Evolutionary conservation across 129 eudicot species (phyloP).

Genomic region (Arctium lappa): DNA sequence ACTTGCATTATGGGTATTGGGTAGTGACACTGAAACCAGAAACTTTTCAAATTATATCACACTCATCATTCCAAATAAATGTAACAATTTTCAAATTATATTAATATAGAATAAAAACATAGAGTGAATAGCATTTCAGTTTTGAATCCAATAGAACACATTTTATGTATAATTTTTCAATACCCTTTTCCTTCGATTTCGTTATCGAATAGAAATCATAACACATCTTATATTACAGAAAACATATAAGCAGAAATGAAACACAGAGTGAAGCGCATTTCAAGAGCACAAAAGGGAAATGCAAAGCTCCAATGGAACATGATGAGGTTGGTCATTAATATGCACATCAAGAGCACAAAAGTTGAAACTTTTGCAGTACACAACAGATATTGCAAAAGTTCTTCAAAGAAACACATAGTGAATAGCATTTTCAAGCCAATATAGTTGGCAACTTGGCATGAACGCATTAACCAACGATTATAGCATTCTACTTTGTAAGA

Average conservation of each 20-base stretch:
- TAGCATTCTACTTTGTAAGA: background rate
- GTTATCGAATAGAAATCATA: background rate
- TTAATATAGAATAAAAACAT: too few species aligned
- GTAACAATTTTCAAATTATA: background rate
- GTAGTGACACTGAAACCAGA: slow-evolving; percentile 15
- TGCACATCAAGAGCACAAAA: background rate
- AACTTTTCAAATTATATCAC: background rate
- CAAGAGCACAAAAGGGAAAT: background rate
- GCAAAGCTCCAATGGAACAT: background rate
- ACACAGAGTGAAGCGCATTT: background rate
- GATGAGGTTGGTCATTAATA: background rate
- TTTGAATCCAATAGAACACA: background rate
- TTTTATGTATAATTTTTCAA: background rate
- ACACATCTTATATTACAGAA: background rate
- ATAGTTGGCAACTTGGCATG: background rate
- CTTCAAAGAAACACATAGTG: background rate
- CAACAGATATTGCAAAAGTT: background rate
- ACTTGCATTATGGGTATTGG: background rate
- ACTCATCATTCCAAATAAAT: background rate
- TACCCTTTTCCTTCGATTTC: background rate
- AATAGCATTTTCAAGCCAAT: background rate
- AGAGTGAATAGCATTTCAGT: too few species aligned
- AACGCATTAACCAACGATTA: background rate
- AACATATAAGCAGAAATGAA: background rate
- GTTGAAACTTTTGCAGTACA: background rate